phyloP scores from a whole-genome alignment of 2,329 filamentous ascomycete genomes.

The Colletotrichum truncatum region DNA sequence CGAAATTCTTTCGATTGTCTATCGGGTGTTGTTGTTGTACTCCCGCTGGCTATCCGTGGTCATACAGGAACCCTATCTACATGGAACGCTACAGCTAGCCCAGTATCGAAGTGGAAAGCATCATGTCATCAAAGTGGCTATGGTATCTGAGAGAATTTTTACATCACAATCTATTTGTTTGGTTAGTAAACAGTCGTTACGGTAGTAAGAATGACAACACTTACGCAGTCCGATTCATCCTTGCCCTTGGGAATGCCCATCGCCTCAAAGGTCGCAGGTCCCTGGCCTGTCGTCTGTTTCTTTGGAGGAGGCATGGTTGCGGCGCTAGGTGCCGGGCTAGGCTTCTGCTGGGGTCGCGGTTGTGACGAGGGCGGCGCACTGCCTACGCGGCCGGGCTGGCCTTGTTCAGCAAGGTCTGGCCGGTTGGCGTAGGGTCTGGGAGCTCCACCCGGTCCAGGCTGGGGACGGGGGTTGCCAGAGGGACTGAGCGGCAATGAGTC shows the following conservation, averaged over 20 bases:
- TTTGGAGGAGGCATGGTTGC: constrained; percentile 47
- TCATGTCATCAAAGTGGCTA: constrained; percentile 22
- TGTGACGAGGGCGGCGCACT: constrained; percentile 46
- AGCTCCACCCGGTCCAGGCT: constrained; percentile 11
- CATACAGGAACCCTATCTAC: constrained; percentile 18
- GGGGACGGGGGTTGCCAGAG: constrained; percentile 20
- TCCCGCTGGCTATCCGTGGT: neutral
- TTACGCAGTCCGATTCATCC: constrained; percentile 90
- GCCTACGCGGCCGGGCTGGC: constrained; percentile 40
- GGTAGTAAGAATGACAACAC: constrained; percentile 38
- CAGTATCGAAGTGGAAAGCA: constrained; percentile 9
- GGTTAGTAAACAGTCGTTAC: neutral
- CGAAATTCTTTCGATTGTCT: constrained; percentile 11
- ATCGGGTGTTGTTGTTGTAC: constrained; percentile 8
- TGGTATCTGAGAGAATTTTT: constrained; percentile 27
- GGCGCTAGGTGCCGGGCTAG: constrained; percentile 40
- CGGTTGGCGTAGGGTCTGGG: constrained; percentile 19
- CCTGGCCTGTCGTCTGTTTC: constrained; percentile 67
- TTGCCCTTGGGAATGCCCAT: constrained; percentile 93
- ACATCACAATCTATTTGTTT: constrained; percentile 23
- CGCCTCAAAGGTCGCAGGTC: constrained; percentile 95
- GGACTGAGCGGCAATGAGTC: constrained; percentile 40
- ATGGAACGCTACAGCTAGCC: constrained; percentile 6
- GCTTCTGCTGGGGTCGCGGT: constrained; percentile 35
- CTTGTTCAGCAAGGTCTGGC: constrained; percentile 25